Conservation (phyloP, 2,329 filamentous ascomycete species). For the Beauveria sp. region DNA sequence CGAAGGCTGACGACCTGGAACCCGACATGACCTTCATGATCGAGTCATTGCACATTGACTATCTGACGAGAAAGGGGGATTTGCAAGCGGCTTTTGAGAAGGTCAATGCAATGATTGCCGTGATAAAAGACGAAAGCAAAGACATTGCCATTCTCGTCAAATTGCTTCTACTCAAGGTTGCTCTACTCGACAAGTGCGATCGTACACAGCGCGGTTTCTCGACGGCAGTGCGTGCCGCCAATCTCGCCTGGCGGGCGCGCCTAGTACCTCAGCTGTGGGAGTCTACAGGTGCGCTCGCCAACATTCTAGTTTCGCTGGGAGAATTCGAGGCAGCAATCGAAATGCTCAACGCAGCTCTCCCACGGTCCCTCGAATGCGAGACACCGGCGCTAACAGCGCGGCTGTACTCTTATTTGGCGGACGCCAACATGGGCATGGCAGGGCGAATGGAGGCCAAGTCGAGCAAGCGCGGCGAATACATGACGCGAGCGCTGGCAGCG, state of each 20-base stretch:
- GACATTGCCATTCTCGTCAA: constrained; percentile 60
- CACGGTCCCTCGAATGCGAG: constrained; percentile 67
- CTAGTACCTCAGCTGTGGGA: constrained; percentile 67
- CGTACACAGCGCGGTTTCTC: constrained; percentile 70
- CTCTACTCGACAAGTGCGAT: constrained; percentile 59
- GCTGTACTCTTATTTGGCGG: constrained; percentile 63
- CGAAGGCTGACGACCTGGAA: constrained; percentile 41
- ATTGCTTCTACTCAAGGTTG: constrained; percentile 65
- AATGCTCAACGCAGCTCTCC: constrained; percentile 62
- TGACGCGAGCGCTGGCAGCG: constrained; percentile 51
- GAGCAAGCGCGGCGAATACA: constrained; percentile 43
- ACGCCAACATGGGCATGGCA: constrained; percentile 72
- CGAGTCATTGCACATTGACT: constrained; percentile 46
- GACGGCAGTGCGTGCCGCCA: constrained; percentile 66
- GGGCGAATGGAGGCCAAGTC: constrained; percentile 40
- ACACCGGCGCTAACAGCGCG: constrained; percentile 54
- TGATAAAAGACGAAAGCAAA: constrained; percentile 36
- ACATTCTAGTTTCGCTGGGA: constrained; percentile 59
- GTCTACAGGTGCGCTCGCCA: constrained; percentile 58
- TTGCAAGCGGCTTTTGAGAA: constrained; percentile 40
- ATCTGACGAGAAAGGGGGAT: constrained; percentile 40
- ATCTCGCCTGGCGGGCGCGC: constrained; percentile 61
- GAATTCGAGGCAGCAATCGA: constrained; percentile 62
- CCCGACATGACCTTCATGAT: constrained; percentile 44
- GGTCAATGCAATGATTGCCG: constrained; percentile 36